Evolutionary conservation across 805 yeast species (phyloP), one percentile per base, ranked within the genome.

Genomic region (Geotrichum ghanense): DNA sequence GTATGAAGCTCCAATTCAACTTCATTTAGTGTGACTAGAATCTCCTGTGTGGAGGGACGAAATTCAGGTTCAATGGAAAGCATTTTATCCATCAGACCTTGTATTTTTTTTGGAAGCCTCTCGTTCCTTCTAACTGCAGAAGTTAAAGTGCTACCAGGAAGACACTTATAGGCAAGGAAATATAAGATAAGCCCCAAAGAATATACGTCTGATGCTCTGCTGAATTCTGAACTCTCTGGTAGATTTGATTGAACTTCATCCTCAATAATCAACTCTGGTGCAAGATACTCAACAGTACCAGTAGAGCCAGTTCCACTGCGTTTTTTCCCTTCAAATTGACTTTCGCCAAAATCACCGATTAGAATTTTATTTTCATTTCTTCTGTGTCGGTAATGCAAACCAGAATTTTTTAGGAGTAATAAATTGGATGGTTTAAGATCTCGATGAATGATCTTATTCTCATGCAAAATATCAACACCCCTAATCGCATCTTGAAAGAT

Each of bases 351-450:
- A 64, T 88, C 96, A 41, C 94, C 80, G 10, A 88, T 89, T 12
- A 86, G 69, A 1, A 85, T 75, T n/a, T 71, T 74, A 0, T 31
- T 31, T 16, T 19, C 37, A 31, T 31, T 31, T 31, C 14, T 16
- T 6, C 10, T n/a, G 14, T 95, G 95, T 10, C 81, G 67, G 6
- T 43, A 27, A 4, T 45, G 50, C 10, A 48, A 49, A 20, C 47
- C 46, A 22, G 43, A 45, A 27, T 49, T 48, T 3, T 56, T 53
- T 1, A 68, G 48, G 43, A 88, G 64, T 22, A 88, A 67, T 64
- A 95, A 86, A 56, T 88, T 88, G 1, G 95, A 83, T 0, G 96
- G 96, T 56, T 88, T 88, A 51, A 88, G 68, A 61, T 88, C 96
- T 24, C 96, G 70, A 58, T 88, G 96, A n/a, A 88, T 74, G 24